Evolutionary conservation across 2,329 filamentous ascomycete genomes (phyloP), one percentile per base, ranked within the genome.

Genomic region (Colletotrichum ledebouriae): DNA sequence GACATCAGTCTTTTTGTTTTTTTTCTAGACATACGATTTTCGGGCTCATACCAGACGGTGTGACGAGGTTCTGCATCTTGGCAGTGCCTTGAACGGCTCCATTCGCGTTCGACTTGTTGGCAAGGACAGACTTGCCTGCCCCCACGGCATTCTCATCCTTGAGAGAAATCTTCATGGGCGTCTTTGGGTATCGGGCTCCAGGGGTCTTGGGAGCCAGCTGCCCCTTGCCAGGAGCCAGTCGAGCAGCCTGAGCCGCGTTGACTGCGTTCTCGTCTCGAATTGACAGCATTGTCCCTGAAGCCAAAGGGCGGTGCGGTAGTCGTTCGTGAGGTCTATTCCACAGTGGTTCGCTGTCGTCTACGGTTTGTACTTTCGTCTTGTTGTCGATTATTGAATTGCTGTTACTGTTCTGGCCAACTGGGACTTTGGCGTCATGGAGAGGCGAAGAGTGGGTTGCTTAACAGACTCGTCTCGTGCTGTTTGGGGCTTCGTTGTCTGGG

Each of bases 121-220:
- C 86, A 59, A 87, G 75, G 1, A 83, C 81, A 46, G 86, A 86
- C 78, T 91, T 94, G 59, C 87, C 86, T 42, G 83, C 86, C 33
- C 83, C 87, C 69, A 88, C 83, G 0, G 86, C 88, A 80, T 98
- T 98, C 79, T 98, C 95, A 74, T 98, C 93, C 73, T 97, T 93
- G 70, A 93, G 84, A 7, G 90, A 87, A 56, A 93, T 81, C 75
- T 90, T 92, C 76, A 94, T 88, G 0, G 94, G 94, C 5, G 94
- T 97, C 80, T 97, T 97, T 9, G 92, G 90, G 72, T 86, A 90
- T 76, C 89, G 89, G 67, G 88, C 86, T 63, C 89, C 92, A 0
- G 94, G 94, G 33, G 94, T 97, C 81, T 95, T 97, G 63, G 92
- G 89, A 67, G 85, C 83, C 59, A 90, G 80, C 66, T 83, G 68